Conservation (phyloP, 257 asterid species). For the Solanum sejunctum region DNA sequence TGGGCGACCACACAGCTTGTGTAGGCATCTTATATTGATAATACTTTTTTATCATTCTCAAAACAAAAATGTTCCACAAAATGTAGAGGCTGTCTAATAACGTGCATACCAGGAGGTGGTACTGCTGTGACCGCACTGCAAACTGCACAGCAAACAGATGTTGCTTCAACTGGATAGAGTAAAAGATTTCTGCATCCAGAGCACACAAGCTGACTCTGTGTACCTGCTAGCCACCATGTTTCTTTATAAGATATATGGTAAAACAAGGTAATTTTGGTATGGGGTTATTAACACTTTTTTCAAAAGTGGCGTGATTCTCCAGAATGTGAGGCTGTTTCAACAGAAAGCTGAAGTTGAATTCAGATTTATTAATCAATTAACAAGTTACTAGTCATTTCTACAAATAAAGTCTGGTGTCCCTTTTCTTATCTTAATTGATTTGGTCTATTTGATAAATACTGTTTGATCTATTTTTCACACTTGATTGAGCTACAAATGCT, state of each 20-base stretch:
- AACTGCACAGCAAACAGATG: constrained; percentile 47
- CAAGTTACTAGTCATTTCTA: neutral
- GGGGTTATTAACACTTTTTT: neutral
- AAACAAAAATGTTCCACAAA: neutral
- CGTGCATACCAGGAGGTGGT: constrained; percentile 34
- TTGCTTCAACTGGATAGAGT: constrained; percentile 48
- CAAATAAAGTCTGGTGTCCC: neutral
- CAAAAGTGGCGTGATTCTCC: neutral
- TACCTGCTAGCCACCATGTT: constrained; percentile 15
- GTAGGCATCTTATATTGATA: neutral
- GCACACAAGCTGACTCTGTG: constrained; percentile 49
- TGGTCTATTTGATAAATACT: neutral
- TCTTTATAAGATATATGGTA: neutral
- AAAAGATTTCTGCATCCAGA: constrained; percentile 46
- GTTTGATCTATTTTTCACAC: neutral
- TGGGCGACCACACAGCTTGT: neutral
- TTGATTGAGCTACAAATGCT: neutral
- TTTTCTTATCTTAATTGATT: neutral
- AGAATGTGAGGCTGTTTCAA: neutral
- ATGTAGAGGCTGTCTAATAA: neutral
- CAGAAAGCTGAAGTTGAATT: neutral
- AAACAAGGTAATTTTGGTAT: neutral
- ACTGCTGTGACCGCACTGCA: constrained; percentile 47
- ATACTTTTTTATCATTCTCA: neutral
- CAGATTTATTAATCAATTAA: neutral